phyloP scores from a whole-genome alignment of 2,329 filamentous ascomycete species.

The Phymatotrichopsis omnivora region DNA sequence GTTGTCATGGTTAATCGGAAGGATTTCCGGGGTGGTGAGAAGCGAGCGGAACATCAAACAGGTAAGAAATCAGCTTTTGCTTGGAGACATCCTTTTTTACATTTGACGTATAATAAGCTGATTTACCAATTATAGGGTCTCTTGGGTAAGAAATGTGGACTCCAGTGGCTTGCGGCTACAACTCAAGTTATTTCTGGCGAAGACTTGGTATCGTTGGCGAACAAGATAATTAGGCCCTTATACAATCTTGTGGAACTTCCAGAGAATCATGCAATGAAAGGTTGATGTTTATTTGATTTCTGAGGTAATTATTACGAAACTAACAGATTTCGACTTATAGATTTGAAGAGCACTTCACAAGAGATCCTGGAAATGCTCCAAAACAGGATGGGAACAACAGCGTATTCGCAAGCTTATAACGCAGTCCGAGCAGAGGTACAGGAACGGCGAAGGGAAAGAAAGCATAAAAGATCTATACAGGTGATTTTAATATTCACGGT shows the following conservation, averaged over 20 bases:
- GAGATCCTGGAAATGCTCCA: conserved; percentile 75
- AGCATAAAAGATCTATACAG: conserved; percentile 80
- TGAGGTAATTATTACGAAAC: background rate
- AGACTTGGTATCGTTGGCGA: conserved; percentile 52
- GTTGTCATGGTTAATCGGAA: conserved; percentile 66
- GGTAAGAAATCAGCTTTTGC: conserved; percentile 23
- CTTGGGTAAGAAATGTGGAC: conserved; percentile 29
- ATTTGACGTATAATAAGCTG: background rate
- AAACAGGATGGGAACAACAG: conserved; percentile 68
- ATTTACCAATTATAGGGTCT: conserved; percentile 20
- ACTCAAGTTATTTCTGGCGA: conserved; percentile 41
- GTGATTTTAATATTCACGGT: conserved; percentile 36
- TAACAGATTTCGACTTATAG: conserved; percentile 25
- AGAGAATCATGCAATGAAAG: conserved; percentile 28
- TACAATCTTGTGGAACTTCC: conserved; percentile 68
- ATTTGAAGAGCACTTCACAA: conserved; percentile 59
- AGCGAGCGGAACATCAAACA: conserved; percentile 46
- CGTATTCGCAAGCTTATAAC: conserved; percentile 65
- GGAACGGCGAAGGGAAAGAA: conserved; percentile 60
- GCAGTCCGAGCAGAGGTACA: conserved; percentile 64
- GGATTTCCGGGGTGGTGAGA: conserved; percentile 67
- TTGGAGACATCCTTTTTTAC: background rate
- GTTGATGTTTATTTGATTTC: conserved; percentile 11
- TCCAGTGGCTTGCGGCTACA: conserved; percentile 33
- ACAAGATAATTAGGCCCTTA: conserved; percentile 55